These are phyloP conservation scores for Myxozyma geophila DNA, from an alignment of 805 yeast genomes.

Conservation along the genomic window DNA sequence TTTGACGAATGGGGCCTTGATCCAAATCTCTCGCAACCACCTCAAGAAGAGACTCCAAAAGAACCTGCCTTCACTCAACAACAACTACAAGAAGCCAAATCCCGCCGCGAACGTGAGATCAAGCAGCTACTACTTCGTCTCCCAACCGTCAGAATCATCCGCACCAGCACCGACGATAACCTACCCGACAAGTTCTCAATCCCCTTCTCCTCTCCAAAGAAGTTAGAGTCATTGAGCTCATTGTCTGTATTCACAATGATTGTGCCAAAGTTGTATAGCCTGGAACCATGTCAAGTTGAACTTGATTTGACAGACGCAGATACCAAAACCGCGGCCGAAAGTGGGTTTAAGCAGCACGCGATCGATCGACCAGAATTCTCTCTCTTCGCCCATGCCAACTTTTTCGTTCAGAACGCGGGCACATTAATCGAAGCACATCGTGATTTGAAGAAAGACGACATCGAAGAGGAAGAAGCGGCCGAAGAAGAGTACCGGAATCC, in stretches of 20 bases:
- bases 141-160: constrained; percentile 6
- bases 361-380: constrained; percentile 20
- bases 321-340: constrained; percentile 20
- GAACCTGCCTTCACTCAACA: constrained; percentile 13
- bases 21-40: constrained; percentile 3
- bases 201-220: constrained; percentile 16
- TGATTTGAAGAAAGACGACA: background rate
- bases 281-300: constrained; percentile 31
- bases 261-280: constrained; percentile 35
- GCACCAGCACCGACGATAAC: constrained; percentile 11
- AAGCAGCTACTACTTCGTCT: constrained; percentile 29
- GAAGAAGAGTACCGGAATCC: constrained; percentile 13
- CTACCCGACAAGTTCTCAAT: constrained; percentile 20
- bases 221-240: constrained; percentile 1
- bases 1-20: constrained; percentile 31
- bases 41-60: background rate
- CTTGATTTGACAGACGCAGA: constrained; percentile 14
- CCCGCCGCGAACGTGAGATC: constrained; percentile 30
- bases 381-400: constrained; percentile 36
- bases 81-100: constrained; percentile 18
- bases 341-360: constrained; percentile 28
- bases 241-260: constrained; percentile 11
- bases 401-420: constrained; percentile 25
- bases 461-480: background rate
- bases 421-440: constrained; percentile 2